Conservation (phyloP, 345 rosid species). For the Melaleuca quinquenervia region DNA sequence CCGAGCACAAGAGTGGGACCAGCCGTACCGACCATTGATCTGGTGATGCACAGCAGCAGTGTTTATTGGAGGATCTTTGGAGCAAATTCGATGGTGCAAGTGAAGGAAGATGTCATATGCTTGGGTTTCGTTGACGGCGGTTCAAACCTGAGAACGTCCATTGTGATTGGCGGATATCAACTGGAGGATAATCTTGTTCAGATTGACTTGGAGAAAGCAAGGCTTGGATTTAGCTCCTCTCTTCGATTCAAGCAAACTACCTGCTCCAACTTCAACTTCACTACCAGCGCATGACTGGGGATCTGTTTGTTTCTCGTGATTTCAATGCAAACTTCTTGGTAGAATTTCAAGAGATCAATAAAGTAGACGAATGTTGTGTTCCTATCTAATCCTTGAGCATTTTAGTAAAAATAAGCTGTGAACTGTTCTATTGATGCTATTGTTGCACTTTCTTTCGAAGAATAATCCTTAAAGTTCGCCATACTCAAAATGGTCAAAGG, state of each 20-base stretch:
- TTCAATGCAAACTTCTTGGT: background rate
- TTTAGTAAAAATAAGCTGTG: background rate
- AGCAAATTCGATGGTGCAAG: slow-evolving; percentile 33
- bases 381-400: background rate
- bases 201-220: slow-evolving; percentile 22
- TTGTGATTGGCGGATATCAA: slow-evolving; percentile 29
- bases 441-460: background rate
- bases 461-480: background rate
- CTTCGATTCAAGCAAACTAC: slow-evolving; percentile 22
- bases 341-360: background rate
- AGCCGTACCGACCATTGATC: slow-evolving; percentile 22
- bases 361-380: background rate
- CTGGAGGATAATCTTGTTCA: slow-evolving; percentile 26
- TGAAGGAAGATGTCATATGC: slow-evolving; percentile 13
- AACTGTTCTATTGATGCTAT: background rate
- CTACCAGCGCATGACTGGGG: slow-evolving; percentile 17
- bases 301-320: background rate
- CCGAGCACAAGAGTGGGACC: slow-evolving; percentile 30
- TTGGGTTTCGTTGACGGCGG: slow-evolving; percentile 31
- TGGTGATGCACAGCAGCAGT: slow-evolving; percentile 17
- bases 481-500: background rate
- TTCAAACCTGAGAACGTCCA: slow-evolving; percentile 9
- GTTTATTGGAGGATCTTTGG: slow-evolving; percentile 28
- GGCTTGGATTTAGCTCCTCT: slow-evolving; percentile 26
- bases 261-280: slow-evolving; percentile 63